Evolutionary conservation across 2,329 filamentous ascomycete genomes (phyloP).

Genomic region (Alternaria arborescens): DNA sequence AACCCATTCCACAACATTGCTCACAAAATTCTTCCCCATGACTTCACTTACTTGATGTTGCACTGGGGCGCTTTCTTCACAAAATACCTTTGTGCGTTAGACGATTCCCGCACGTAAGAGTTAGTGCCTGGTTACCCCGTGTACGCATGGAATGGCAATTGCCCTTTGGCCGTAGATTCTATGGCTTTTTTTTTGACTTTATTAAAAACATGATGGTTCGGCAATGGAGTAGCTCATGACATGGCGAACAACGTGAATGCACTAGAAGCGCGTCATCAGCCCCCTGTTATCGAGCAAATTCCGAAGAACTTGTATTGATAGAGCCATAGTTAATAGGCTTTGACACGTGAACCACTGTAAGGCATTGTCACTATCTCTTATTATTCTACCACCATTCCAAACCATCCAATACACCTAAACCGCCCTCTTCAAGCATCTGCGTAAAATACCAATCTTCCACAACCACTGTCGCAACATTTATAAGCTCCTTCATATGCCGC

Average conservation of each 20-base stretch:
- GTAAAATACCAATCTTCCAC: conserved; percentile 2
- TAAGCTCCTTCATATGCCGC: neutral
- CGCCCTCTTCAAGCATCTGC: neutral
- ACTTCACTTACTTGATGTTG: too few relatives aligned
- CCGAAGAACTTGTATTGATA: too few relatives aligned
- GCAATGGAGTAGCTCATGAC: neutral
- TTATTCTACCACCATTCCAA: neutral
- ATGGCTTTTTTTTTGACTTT: too few relatives aligned
- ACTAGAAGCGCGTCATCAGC: neutral
- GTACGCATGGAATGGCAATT: neutral
- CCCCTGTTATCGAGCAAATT: neutral
- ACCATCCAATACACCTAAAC: neutral
- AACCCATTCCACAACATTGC: too few relatives aligned
- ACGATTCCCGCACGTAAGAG: neutral
- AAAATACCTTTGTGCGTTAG: too few relatives aligned
- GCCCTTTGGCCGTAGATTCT: neutral
- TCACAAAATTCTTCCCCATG: too few relatives aligned
- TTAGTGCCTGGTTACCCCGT: neutral
- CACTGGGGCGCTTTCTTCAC: too few relatives aligned
- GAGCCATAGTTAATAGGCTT: too few relatives aligned
- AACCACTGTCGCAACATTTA: neutral
- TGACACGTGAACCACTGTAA: too few relatives aligned
- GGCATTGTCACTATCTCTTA: neutral
- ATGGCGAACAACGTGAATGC: neutral
- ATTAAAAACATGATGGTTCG: too few relatives aligned